Base-by-base conservation (phyloP, 1,284 basidiomycete species). In the Apiotrichum domesticum region DNA sequence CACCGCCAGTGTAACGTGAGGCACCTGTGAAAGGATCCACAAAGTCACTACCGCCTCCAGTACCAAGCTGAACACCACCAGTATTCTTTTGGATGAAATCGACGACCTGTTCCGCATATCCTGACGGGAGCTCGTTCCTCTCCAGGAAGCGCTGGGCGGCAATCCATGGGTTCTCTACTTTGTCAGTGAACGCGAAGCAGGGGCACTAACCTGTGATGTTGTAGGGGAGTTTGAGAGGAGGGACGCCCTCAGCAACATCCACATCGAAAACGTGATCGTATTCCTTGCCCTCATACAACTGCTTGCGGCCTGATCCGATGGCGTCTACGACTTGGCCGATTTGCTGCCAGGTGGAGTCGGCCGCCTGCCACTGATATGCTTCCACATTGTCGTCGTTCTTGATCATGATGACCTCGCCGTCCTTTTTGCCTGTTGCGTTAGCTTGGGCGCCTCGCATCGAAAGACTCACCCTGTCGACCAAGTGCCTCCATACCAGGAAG, bases 231-330 rank as follows among this genome's bases (percentile, higher is more conserved):
- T 98, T 98, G 62, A 98, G 80, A 6, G 93, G 87, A 6, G 95
- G 94, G 29, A 84, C 85, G 6, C 92, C 95, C 63, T 98, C 95
- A 63, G 90, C 82, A 34, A 98, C 87, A 69, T 98, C 95, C 15
- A 99, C 94, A 68, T 98, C 94, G 68, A 98, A 98, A 7, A 99
- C 95, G 68, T 97, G 95, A 77, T 99, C 96, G 70, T 94, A 99
- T 77, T 98, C 95, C 71, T 87, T 87, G 35, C 96, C 96, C 64
- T 90, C 77, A 72, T 88, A 87, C 5, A 95, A 81, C 73, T 95
- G 90, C 76, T 91, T 97, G 58, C 88, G 82, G 7, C 85, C 84
- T 46, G 86, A 84, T 8, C 92, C 90, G 46, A 96, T 88, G 14
- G 91, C 91, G 69, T 95, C 95, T 3, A 96, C 91, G 4, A 98